A percentile compares a stretch with the other conserved stretches of the same genome.
Evolutionary conservation across 148 eudicot species (phyloP).

Genomic region (Drosera capensis): DNA sequence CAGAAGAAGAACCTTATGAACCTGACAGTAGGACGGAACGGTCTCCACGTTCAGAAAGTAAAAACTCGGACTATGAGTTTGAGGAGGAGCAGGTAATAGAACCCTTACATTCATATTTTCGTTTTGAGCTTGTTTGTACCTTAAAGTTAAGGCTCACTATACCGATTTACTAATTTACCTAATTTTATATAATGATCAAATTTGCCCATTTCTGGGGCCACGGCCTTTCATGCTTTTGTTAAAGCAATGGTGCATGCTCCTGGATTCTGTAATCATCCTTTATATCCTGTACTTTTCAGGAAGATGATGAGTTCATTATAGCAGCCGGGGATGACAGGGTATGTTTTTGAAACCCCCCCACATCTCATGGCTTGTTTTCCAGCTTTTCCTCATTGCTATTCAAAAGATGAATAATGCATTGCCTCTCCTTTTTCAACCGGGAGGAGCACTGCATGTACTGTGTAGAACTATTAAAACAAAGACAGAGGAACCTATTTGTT

Average conservation of each 20-base stretch:
- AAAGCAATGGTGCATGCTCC: neutral
- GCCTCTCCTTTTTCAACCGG: no score
- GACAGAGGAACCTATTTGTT: no score
- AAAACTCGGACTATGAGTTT: constrained; percentile 32
- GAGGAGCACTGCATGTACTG: no score
- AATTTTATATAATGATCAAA: no score
- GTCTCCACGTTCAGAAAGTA: constrained; percentile 17
- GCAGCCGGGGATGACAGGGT: constrained; percentile 65
- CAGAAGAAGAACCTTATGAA: constrained; percentile 17
- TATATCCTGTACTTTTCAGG: constrained; percentile 34
- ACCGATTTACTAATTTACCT: no score
- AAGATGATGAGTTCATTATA: constrained; percentile 68
- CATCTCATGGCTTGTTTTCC: neutral
- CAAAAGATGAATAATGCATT: no score
- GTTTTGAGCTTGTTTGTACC: no score
- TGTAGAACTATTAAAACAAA: no score
- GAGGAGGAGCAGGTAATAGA: constrained; percentile 81
- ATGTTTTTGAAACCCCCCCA: constrained; percentile 1
- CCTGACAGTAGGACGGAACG: constrained; percentile 15
- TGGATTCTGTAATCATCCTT: neutral
- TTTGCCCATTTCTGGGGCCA: no score
- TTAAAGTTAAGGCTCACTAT: no score
- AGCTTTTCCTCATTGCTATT: neutral
- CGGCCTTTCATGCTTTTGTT: no score
- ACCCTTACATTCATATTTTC: no score